Conservation (phyloP, 2,329 filamentous ascomycete genomes). For the Verticillium longisporum region DNA sequence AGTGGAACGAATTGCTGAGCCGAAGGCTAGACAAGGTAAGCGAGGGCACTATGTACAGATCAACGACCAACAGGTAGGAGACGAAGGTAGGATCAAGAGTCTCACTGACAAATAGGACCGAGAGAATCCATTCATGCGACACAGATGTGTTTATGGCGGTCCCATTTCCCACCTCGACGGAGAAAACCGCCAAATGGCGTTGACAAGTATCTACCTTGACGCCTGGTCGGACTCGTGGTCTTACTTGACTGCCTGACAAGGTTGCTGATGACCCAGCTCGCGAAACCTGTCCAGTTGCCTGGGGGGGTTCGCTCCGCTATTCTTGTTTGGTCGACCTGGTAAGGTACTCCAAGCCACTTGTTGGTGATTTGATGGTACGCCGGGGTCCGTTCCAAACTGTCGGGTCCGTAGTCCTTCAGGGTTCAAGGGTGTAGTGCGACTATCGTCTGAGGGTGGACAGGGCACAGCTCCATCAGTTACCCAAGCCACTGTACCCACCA, state of each 20-base stretch:
- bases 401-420: background rate
- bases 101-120: background rate
- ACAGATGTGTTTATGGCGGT: background rate
- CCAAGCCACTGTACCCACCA: background rate
- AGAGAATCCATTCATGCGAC: background rate
- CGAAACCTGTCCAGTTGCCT: background rate
- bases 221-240: background rate
- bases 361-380: background rate
- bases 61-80: background rate
- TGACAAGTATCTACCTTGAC: background rate
- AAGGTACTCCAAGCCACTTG: background rate
- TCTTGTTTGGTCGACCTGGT: background rate
- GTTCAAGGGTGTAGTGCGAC: conserved; percentile 1
- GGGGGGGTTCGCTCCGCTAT: background rate
- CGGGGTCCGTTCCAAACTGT: conserved; percentile 1
- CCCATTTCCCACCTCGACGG: no score
- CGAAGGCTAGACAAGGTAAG: background rate
- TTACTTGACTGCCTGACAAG: background rate
- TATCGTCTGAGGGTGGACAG: background rate
- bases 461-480: background rate
- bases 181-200: background rate
- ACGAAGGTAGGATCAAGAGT: background rate
- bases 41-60: background rate
- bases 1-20: background rate
- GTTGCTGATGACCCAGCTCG: background rate